Percentiles rank a stretch among this genome's conserved stretches.
Evolutionary conservation across 768 basidiomycete species (phyloP).

Genomic region (Grammothele lineata): DNA sequence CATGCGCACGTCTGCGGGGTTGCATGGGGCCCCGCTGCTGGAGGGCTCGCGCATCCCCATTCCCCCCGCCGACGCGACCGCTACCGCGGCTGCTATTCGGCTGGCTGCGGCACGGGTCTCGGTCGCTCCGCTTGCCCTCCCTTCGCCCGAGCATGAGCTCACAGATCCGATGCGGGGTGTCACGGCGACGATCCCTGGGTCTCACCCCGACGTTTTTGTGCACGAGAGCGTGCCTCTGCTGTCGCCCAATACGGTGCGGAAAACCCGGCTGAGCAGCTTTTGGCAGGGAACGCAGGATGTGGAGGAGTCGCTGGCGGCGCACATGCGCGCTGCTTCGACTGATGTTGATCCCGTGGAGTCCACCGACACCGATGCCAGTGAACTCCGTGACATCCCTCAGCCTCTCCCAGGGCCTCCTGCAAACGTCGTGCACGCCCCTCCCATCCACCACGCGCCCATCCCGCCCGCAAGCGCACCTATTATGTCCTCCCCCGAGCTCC

Average conservation of each 20-base stretch:
- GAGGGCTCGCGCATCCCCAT: conserved; percentile 15
- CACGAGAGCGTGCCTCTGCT: conserved; percentile 39
- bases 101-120: conserved; percentile 82
- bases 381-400: not conserved
- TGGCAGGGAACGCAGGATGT: conserved; percentile 78
- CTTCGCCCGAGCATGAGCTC: conserved; percentile 88
- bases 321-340: conserved; percentile 15
- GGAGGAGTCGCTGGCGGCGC: conserved; percentile 27
- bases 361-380: not conserved
- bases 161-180: conserved; percentile 85
- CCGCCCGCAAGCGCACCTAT: conserved; percentile 28
- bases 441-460: not conserved
- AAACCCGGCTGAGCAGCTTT: conserved; percentile 60
- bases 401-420: not conserved
- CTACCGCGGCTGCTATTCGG: conserved; percentile 77
- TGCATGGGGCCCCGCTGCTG: not conserved
- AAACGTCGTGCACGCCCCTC: not conserved
- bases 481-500: conserved; percentile 7
- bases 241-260: conserved; percentile 34
- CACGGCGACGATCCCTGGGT: conserved; percentile 60
- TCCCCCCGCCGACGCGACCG: conserved; percentile 48
- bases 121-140: conserved; percentile 82
- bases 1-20: conserved; percentile 32
- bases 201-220: conserved; percentile 36
- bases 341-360: not conserved